Conservation (phyloP, 345 rosid species). For the Populus nigra region DNA sequence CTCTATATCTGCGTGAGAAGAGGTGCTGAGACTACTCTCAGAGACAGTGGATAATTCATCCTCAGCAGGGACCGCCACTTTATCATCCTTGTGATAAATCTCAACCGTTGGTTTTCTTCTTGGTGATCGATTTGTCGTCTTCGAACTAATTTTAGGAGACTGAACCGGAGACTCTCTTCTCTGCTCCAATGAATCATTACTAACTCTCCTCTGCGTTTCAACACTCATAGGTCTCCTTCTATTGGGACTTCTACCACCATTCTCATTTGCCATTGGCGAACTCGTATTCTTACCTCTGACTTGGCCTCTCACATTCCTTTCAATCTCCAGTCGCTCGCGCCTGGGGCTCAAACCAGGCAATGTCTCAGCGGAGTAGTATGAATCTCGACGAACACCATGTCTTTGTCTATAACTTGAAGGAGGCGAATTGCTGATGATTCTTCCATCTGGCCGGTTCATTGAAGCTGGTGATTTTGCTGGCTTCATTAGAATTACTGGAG, state of each 20-base stretch:
- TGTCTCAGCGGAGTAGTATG: constrained; percentile 26
- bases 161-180: constrained; percentile 50
- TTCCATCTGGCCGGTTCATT: constrained; percentile 20
- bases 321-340: constrained; percentile 38
- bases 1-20: constrained; percentile 61
- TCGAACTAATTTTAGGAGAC: constrained; percentile 37
- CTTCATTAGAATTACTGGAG: constrained; percentile 51
- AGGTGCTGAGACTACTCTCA: constrained; percentile 48
- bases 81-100: constrained; percentile 33
- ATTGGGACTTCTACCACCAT: constrained; percentile 46
- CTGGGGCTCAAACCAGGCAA: constrained; percentile 41
- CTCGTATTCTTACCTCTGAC: constrained; percentile 41
- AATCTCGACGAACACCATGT: constrained; percentile 29
- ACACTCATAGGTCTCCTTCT: constrained; percentile 41
- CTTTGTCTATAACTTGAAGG: constrained; percentile 39
- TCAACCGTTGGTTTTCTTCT: constrained; percentile 34
- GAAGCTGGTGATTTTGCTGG: constrained; percentile 35
- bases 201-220: constrained; percentile 42
- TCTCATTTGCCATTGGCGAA: constrained; percentile 42
- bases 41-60: constrained; percentile 58
- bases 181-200: constrained; percentile 37
- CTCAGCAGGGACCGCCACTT: constrained; percentile 30
- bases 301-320: constrained; percentile 32
- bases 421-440: constrained; percentile 36
- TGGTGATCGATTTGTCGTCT: constrained; percentile 34